Evolutionary conservation across 1,284 basidiomycete species (phyloP), one percentile per base, ranked within the genome.

Genomic region (Laetiporus sulphureus): DNA sequence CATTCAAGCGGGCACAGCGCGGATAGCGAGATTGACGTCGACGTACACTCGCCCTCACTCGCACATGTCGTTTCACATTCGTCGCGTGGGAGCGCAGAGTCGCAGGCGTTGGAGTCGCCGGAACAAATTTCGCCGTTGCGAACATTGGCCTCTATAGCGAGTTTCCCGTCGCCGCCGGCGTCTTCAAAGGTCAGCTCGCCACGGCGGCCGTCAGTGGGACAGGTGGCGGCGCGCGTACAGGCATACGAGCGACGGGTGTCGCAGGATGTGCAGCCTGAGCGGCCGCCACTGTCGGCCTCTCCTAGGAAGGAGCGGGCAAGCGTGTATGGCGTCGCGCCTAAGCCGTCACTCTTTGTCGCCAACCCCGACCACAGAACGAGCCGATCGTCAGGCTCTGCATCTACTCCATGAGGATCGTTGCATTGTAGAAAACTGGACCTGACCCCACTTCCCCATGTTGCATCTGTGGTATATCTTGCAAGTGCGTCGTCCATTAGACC

Each of bases 331-430:
- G 65, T 81, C 27, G 74, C 70, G 24, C 76, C 74, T 27, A 67
- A 71, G 48, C 63, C 71, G 11, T 72, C 71, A 46, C 64, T 82
- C 15, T 82, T 73, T 50, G 65, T 83, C 38, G 77, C 76, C 29
- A 82, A 82, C 60, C 78, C 79, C 16, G 77, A 81, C 52, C 61
- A 63, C 16, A 38, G 49, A 19, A 45, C 33, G 13, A 13, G 15
- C 20, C 21, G 31, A 11, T 45, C 44, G 20, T 21, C 27, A 10
- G 39, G 24, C 20, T 45, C 44, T 15, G 16, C 34, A 15, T 37
- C n/a, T n/a, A n/a, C n/a, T n/a, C n/a, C n/a, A n/a, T n/a, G n/a
- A n/a, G n/a, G n/a, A n/a, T n/a, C n/a, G n/a, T n/a, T n/a, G n/a
- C n/a, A n/a, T n/a, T n/a, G n/a, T n/a, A n/a, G n/a, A n/a, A n/a